phyloP scores from a whole-genome alignment of 2,329 filamentous ascomycete genomes.

The Knoxdaviesia proteae region DNA sequence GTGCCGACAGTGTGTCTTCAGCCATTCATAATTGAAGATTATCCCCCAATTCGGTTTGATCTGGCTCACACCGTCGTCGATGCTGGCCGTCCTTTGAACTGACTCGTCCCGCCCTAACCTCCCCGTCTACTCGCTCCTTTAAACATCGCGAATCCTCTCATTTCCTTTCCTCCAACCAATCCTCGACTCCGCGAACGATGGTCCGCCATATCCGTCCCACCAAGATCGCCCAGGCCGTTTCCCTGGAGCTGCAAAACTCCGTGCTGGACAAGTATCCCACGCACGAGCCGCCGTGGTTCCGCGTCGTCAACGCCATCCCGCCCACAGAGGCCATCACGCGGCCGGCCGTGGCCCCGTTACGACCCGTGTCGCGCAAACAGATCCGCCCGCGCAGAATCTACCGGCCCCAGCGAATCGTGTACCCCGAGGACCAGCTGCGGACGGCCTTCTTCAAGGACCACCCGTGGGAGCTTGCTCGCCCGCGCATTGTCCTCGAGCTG shows the following conservation, averaged over 20 bases:
- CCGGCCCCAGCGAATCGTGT: slow-evolving; percentile 55
- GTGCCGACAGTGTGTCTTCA: too few relatives aligned
- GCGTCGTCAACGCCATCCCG: slow-evolving; percentile 29
- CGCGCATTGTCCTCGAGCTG: slow-evolving; percentile 63
- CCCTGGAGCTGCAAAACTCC: slow-evolving; percentile 20
- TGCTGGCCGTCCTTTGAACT: too few relatives aligned
- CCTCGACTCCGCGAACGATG: slow-evolving; percentile 10
- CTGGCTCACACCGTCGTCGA: too few relatives aligned
- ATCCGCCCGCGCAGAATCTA: slow-evolving; percentile 54
- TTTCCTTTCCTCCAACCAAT: too few relatives aligned
- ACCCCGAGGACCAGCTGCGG: slow-evolving; percentile 68
- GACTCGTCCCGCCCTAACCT: too few relatives aligned
- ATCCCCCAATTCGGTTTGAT: too few relatives aligned
- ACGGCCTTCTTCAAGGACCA: slow-evolving; percentile 78
- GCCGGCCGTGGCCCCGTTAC: slow-evolving; percentile 26
- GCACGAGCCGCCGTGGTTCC: slow-evolving; percentile 25
- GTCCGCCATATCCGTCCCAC: slow-evolving; percentile 24
- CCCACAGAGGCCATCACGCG: slow-evolving; percentile 37
- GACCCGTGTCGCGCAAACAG: slow-evolving; percentile 17
- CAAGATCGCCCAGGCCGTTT: slow-evolving; percentile 24
- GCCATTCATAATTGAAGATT: too few relatives aligned
- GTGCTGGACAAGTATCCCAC: slow-evolving; percentile 14
- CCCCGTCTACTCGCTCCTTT: too few relatives aligned
- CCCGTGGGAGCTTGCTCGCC: slow-evolving; percentile 88
- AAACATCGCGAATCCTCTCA: too few relatives aligned